These are phyloP conservation scores for Cladobotryum protrusum DNA, from an alignment of 2,329 filamentous ascomycete species.

Conservation along the genomic window DNA sequence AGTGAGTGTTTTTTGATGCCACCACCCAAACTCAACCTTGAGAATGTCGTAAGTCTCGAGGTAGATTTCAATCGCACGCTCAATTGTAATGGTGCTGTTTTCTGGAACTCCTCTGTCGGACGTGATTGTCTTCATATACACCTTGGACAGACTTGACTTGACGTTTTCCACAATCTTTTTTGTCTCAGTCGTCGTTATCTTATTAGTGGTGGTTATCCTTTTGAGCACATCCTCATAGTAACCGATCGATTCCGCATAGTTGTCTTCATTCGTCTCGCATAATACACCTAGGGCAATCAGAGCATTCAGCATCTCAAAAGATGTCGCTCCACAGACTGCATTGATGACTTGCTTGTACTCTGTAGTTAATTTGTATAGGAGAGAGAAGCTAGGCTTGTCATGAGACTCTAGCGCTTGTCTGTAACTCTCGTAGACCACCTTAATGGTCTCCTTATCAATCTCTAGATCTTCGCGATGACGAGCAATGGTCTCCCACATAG, in stretches of 20 bases:
- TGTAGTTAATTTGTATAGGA: slow-evolving; percentile 38
- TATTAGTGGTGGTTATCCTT: slow-evolving; percentile 27
- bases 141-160: slow-evolving; percentile 34
- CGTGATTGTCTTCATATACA: slow-evolving; percentile 36
- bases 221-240: slow-evolving; percentile 42
- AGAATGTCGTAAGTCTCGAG: slow-evolving; percentile 37
- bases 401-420: slow-evolving; percentile 40
- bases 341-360: slow-evolving; percentile 43
- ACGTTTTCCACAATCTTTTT: slow-evolving; percentile 28
- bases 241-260: slow-evolving; percentile 37
- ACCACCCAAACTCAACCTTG: slow-evolving; percentile 38
- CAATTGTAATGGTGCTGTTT: slow-evolving; percentile 22
- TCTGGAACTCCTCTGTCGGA: slow-evolving; percentile 21
- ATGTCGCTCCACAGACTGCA: slow-evolving; percentile 27
- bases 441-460: slow-evolving; percentile 35
- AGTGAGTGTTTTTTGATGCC: slow-evolving; percentile 38
- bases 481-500: slow-evolving; percentile 37
- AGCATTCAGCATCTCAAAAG: slow-evolving; percentile 24
- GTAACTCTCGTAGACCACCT: slow-evolving; percentile 39
- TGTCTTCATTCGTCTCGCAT: slow-evolving; percentile 37
- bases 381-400: slow-evolving; percentile 35
- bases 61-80: slow-evolving; percentile 28
- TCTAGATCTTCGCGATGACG: slow-evolving; percentile 31
- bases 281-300: slow-evolving; percentile 36
- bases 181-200: slow-evolving; percentile 33